A percentile compares a stretch with the other conserved stretches of the same genome.
Conservation (phyloP, 805 yeast species). For the Sugiyamaella qingdaonensis region DNA sequence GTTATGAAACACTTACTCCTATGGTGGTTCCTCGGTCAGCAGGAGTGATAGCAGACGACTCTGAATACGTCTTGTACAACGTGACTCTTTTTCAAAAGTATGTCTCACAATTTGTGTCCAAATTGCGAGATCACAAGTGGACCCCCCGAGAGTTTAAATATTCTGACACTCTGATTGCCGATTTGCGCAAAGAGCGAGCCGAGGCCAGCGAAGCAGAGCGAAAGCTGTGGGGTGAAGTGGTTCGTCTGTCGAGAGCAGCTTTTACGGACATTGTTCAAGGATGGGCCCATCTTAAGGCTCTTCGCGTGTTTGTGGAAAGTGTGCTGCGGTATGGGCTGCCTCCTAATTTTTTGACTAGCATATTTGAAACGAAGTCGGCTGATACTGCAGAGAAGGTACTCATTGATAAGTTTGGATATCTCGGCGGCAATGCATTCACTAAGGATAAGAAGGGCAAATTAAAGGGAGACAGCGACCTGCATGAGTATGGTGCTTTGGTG, state of each 20-base stretch:
- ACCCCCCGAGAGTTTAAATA: conserved; percentile 89
- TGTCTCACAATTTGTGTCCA: conserved; percentile 60
- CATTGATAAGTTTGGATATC: conserved; percentile 72
- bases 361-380: conserved; percentile 39
- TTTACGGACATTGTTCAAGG: conserved; percentile 77
- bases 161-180: conserved; percentile 69
- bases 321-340: conserved; percentile 96
- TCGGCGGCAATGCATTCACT: conserved; percentile 85
- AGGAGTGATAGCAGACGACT: conserved; percentile 59
- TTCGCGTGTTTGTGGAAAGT: conserved; percentile 86
- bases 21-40: conserved; percentile 95
- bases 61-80: conserved; percentile 66
- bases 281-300: conserved; percentile 86
- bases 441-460: conserved; percentile 63
- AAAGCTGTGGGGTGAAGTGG: conserved; percentile 64
- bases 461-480: conserved; percentile 53
- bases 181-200: conserved; percentile 73
- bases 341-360: conserved; percentile 68
- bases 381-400: conserved; percentile 65
- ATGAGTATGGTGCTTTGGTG: conserved; percentile 86
- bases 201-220: conserved; percentile 70
- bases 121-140: conserved; percentile 81
- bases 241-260: conserved; percentile 83
- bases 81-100: conserved; percentile 84
- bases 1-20: conserved; percentile 71